These are phyloP conservation scores for Rubia balearica DNA, from an alignment of 305 asterid species.

Conservation along the genomic window DNA sequence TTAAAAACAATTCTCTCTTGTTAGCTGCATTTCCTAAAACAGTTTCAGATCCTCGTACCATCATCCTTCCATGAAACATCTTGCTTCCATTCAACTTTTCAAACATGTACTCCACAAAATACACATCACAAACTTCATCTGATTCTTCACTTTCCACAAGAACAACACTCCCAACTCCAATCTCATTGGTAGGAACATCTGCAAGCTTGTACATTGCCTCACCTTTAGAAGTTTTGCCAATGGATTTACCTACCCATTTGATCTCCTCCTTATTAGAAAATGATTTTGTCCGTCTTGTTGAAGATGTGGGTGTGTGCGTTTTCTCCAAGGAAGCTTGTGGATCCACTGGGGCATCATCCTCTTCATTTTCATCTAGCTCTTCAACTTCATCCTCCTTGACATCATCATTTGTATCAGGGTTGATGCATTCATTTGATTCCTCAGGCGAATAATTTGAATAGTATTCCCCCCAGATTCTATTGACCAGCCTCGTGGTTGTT, in stretches of 20 bases:
- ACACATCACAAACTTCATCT: constrained; percentile 44
- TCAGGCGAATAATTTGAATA: constrained; percentile 80
- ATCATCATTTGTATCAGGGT: constrained; percentile 53
- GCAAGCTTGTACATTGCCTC: constrained; percentile 52
- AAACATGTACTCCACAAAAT: constrained; percentile 78
- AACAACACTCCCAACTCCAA: constrained; percentile 52
- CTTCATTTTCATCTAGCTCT: constrained; percentile 71
- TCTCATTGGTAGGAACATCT: constrained; percentile 44
- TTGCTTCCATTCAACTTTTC: constrained; percentile 56
- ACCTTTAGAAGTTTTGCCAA: constrained; percentile 48
- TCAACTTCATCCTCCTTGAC: constrained; percentile 52
- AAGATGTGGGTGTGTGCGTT: constrained; percentile 26
- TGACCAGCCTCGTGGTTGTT: constrained; percentile 79
- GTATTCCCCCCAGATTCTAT: constrained; percentile 89
- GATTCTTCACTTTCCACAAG: constrained; percentile 49
- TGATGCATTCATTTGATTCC: constrained; percentile 35
- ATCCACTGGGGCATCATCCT: constrained; percentile 54
- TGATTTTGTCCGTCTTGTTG: constrained; percentile 37
- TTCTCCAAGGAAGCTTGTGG: constrained; percentile 33
- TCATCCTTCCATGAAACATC: constrained; percentile 77
- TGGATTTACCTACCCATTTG: constrained; percentile 61
- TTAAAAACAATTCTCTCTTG: constrained; percentile 82
- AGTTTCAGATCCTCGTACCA: constrained; percentile 72
- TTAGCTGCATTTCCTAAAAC: constrained; percentile 81
- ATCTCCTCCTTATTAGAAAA: constrained; percentile 33